Conservation (phyloP, 192 early-diverging fungal species). For the Chytriomyces sp. region DNA sequence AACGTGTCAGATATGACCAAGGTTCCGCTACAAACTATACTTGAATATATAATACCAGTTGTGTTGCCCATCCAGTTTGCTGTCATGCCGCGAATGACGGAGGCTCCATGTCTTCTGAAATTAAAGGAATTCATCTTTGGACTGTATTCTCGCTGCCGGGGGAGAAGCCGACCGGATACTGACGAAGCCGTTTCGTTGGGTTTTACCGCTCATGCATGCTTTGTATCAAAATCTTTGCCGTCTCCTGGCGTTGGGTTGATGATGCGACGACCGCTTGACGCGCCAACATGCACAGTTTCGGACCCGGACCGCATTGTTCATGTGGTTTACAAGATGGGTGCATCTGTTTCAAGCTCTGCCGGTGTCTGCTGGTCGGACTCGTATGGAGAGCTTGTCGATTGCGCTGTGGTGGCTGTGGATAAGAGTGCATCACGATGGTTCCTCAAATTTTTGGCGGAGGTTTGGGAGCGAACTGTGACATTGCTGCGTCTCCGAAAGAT, state of each 20-base stretch:
- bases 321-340: background rate
- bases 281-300: background rate
- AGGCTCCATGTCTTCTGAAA: conserved; percentile 1
- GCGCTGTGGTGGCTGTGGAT: background rate
- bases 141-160: conserved; percentile 18
- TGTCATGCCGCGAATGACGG: conserved; percentile 9
- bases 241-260: conserved; percentile 9
- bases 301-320: conserved; percentile 31
- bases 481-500: conserved; percentile 9
- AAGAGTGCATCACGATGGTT: background rate
- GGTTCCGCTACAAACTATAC: background rate
- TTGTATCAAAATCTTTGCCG: background rate
- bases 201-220: conserved; percentile 9
- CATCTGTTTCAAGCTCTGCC: background rate
- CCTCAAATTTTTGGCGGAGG: conserved; percentile 13
- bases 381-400: conserved; percentile 26
- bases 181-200: conserved; percentile 2
- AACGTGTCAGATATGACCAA: background rate
- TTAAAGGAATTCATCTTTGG: conserved; percentile 28
- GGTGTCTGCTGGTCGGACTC: conserved; percentile 30
- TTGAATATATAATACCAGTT: conserved; percentile 18
- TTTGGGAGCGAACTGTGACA: conserved; percentile 20
- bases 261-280: conserved; percentile 13
- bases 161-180: background rate
- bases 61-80: conserved; percentile 27